Evolutionary conservation across 1,139 yeast species (phyloP).

Genomic region (Geotrichum aggregatum): DNA sequence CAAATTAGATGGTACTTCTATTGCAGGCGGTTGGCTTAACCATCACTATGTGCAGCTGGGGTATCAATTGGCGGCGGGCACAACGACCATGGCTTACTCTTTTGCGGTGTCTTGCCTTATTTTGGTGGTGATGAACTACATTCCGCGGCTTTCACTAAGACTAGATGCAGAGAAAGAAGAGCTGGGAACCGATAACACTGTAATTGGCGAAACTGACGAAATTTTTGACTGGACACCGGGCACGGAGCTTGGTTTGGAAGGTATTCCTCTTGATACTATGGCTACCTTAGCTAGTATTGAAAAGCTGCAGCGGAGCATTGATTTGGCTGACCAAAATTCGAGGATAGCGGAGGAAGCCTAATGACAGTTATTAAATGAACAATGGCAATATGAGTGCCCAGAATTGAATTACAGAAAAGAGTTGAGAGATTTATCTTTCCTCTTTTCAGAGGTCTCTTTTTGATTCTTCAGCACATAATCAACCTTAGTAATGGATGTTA

Average conservation of each 20-base stretch:
- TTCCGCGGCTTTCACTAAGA: slow-evolving; percentile 80
- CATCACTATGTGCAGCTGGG: slow-evolving; percentile 88
- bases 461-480: too few relatives aligned
- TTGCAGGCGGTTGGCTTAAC: slow-evolving; percentile 90
- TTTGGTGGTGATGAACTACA: slow-evolving; percentile 65
- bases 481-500: too few relatives aligned
- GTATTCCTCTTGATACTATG: not conserved
- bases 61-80: slow-evolving; percentile 83
- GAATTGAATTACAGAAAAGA: too few relatives aligned
- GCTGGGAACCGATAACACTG: slow-evolving; percentile 81
- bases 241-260: not conserved
- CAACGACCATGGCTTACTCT: slow-evolving; percentile 74
- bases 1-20: slow-evolving; percentile 59
- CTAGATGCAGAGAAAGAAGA: slow-evolving; percentile 86
- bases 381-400: too few relatives aligned
- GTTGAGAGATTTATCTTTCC: too few relatives aligned
- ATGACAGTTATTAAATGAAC: too few relatives aligned
- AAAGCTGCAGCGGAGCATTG: not conserved
- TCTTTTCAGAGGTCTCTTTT: too few relatives aligned
- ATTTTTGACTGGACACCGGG: slow-evolving; percentile 3
- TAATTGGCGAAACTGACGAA: slow-evolving; percentile 71
- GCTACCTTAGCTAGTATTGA: not conserved
- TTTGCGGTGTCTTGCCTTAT: slow-evolving; percentile 70
- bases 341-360: too few relatives aligned
- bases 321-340: not conserved